Evolutionary conservation across 2,329 filamentous ascomycete species (phyloP).

Genomic region (Sclerotinia spermophila): DNA sequence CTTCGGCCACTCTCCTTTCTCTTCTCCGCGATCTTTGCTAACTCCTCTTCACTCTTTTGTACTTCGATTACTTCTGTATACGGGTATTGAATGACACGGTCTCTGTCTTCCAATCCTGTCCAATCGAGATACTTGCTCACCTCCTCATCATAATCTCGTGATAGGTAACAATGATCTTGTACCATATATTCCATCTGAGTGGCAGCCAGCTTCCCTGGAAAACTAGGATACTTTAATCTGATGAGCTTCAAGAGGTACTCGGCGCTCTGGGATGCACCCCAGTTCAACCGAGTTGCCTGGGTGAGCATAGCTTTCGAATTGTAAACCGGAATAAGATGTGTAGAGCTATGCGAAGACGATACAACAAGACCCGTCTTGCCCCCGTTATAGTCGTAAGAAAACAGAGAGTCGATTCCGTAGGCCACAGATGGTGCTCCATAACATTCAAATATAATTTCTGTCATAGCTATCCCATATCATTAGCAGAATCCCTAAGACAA

Average conservation of each 20-base stretch:
- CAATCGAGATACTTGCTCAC: constrained; percentile 77
- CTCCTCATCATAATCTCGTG: constrained; percentile 77
- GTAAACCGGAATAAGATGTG: constrained; percentile 90
- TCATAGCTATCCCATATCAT: constrained; percentile 67
- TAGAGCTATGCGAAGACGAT: constrained; percentile 89
- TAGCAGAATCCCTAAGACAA: constrained; percentile 25
- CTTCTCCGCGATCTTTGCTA: constrained; percentile 84
- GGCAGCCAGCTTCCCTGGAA: constrained; percentile 79
- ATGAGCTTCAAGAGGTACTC: constrained; percentile 91
- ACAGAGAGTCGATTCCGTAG: constrained; percentile 94
- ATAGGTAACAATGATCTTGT: constrained; percentile 84
- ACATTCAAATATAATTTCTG: constrained; percentile 94
- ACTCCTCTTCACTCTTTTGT: constrained; percentile 92
- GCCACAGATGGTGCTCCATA: constrained; percentile 86
- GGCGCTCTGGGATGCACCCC: constrained; percentile 85
- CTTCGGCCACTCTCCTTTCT: constrained; percentile 91
- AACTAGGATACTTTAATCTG: constrained; percentile 84
- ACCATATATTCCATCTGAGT: constrained; percentile 87
- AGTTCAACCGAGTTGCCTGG: constrained; percentile 86
- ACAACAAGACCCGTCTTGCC: constrained; percentile 84
- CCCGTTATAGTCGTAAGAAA: constrained; percentile 85
- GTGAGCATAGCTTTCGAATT: constrained; percentile 79
- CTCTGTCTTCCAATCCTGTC: constrained; percentile 85
- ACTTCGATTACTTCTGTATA: constrained; percentile 86
- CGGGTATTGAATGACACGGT: constrained; percentile 87